Percentiles rank a stretch among this genome's conserved stretches.
Conservation (phyloP, 2,329 filamentous ascomycete species). For the Xylaria sp. region DNA sequence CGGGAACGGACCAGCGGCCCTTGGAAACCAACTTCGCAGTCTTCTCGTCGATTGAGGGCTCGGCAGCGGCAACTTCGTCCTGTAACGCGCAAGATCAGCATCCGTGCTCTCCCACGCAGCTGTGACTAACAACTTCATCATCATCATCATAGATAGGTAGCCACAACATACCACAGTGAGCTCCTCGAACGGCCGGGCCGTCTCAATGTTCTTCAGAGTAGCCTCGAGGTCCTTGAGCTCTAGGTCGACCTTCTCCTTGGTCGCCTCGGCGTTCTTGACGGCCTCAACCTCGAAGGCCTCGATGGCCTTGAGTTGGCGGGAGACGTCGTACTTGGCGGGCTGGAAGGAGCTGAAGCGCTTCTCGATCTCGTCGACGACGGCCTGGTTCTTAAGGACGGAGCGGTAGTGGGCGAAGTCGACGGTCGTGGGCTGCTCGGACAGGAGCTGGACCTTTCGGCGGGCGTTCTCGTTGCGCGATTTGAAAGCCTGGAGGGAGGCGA, state of each 20-base stretch:
- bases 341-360: constrained; percentile 91
- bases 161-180: constrained; percentile 85
- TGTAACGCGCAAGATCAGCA: constrained; percentile 47
- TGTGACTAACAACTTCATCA: not conserved
- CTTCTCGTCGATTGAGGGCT: constrained; percentile 97
- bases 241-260: constrained; percentile 93
- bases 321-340: constrained; percentile 90
- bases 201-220: constrained; percentile 97
- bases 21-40: constrained; percentile 93
- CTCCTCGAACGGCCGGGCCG: constrained; percentile 92
- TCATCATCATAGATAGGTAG: not conserved
- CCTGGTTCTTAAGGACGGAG: constrained; percentile 90
- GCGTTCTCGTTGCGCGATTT: constrained; percentile 99
- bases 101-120: constrained; percentile 6
- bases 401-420: constrained; percentile 97
- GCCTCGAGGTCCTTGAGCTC: constrained; percentile 93
- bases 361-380: constrained; percentile 96
- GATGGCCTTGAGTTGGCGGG: constrained; percentile 95
- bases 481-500: constrained; percentile 89
- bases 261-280: constrained; percentile 94
- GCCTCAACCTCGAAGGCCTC: constrained; percentile 98
- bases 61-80: constrained; percentile 94
- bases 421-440: constrained; percentile 81
- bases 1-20: constrained; percentile 97
- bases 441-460: constrained; percentile 86